A percentile compares a stretch with the other conserved stretches of the same genome.
Conservation (phyloP, 164 flowering plant genomes). For the Akebia trifoliata region DNA sequence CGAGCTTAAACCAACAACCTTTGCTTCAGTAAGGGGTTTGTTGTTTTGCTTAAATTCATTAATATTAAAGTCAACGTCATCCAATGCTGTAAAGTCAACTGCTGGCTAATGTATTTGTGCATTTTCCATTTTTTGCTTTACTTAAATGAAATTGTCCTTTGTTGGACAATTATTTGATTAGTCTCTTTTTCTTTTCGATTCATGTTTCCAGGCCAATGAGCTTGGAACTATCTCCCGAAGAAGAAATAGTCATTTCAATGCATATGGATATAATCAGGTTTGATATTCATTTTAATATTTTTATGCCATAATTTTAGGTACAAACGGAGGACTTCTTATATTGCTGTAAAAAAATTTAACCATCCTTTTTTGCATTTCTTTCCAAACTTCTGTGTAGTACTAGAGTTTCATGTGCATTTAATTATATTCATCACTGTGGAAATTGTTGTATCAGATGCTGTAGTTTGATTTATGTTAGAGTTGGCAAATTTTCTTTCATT, state of each 20-base stretch:
- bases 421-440: not conserved
- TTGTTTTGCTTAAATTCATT: too few species aligned
- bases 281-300: not conserved
- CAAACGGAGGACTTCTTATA: too few species aligned
- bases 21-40: slow-evolving; percentile 60
- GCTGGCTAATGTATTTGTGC: not conserved
- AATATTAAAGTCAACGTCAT: too few species aligned
- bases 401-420: not conserved
- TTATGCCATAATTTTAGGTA: not conserved
- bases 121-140: not conserved
- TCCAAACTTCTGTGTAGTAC: too few species aligned
- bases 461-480: not conserved
- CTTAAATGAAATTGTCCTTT: slow-evolving; percentile 1
- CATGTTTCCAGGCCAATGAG: slow-evolving; percentile 51
- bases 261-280: slow-evolving; percentile 90
- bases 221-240: slow-evolving; percentile 89
- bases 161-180: slow-evolving; percentile 4
- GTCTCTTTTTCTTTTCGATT: not conserved
- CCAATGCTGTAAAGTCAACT: too few species aligned
- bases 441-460: not conserved
- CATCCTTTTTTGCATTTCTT: too few species aligned
- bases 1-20: slow-evolving; percentile 87
- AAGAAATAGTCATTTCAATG: slow-evolving; percentile 79
- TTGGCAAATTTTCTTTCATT: too few species aligned
- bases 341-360: too few species aligned